Base-by-base conservation (phyloP, 371 early-diverging fungal species). In the Umbelopsis sp. region DNA sequence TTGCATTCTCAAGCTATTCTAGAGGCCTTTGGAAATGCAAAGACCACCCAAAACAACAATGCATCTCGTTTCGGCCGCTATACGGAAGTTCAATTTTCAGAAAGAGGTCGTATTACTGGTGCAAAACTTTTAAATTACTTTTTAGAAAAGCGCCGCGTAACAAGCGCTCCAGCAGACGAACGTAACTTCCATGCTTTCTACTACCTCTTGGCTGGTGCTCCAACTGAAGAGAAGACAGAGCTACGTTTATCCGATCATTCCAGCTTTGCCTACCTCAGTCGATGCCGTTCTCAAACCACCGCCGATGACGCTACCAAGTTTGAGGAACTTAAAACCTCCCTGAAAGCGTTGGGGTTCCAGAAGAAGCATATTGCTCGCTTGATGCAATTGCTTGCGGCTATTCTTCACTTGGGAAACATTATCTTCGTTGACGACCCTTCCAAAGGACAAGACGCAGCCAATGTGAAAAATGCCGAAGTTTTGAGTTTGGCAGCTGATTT, bases 121-220 rank as follows among this genome's bases (percentile, higher is more conserved):
- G 91, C 92, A 16, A 97, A 95, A 79, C 80, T 93, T 65, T 86
- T 97, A 66, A 94, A 96, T 70, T 98, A 96, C 78, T 81, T 98
- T 53, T 79, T 99, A 37, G 98, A 99, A 71, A 93, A 93, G 78
- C 80, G 81, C 53, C 87, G 96, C 35, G 86, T 95, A 11, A 82
- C 87, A 3, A 78, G 80, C 16, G 76, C 79, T 0, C 57, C 80
- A 45, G 82, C 80, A 20, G 88, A 87, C 65, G 92, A 96, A 67
- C 85, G 93, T 66, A 96, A 92, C 76, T 98, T 96, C 79, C 94
- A 98, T 76, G 90, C 97, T 46, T 94, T 99, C 72, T 94, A 97
- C 75, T 91, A 95, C 57, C 80, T 98, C 11, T 77, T 92, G 12
- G 85, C 81, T 38, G 80, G 80, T 24, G 74, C 76, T 1, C 68